Conservation (phyloP, 1,284 basidiomycete species). For the Polyporus tsugae region DNA sequence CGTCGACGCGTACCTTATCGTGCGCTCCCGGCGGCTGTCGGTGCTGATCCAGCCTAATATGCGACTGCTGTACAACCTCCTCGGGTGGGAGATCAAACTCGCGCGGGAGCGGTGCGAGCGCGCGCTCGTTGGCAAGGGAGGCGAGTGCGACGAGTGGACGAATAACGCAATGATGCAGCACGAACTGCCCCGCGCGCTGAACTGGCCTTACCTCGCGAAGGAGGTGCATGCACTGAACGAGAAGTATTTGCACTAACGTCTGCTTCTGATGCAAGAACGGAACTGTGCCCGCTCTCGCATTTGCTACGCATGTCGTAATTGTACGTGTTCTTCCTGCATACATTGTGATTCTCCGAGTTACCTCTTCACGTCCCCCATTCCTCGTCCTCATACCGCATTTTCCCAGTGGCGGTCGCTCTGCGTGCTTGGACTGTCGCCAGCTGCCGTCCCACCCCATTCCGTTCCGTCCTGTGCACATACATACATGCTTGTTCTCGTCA, state of each 20-base stretch:
- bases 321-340: constrained; percentile 1
- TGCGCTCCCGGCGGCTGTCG: constrained; percentile 83
- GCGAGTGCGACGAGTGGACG: constrained; percentile 42
- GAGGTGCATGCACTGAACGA: constrained; percentile 84
- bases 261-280: background rate
- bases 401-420: background rate
- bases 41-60: constrained; percentile 95
- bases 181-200: constrained; percentile 70
- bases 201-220: constrained; percentile 81
- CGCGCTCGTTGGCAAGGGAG: constrained; percentile 30
- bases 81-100: constrained; percentile 91
- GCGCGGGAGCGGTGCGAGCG: constrained; percentile 68
- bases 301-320: background rate
- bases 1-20: constrained; percentile 92
- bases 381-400: background rate
- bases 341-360: background rate
- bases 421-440: constrained; percentile 9
- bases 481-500: background rate
- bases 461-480: background rate
- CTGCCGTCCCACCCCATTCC: background rate
- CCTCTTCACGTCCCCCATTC: background rate
- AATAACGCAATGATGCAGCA: constrained; percentile 48
- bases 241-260: constrained; percentile 65
- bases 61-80: constrained; percentile 91
- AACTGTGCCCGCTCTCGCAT: background rate